Base-by-base conservation (phyloP, 306 rosid species). In the Rosa rugosa region DNA sequence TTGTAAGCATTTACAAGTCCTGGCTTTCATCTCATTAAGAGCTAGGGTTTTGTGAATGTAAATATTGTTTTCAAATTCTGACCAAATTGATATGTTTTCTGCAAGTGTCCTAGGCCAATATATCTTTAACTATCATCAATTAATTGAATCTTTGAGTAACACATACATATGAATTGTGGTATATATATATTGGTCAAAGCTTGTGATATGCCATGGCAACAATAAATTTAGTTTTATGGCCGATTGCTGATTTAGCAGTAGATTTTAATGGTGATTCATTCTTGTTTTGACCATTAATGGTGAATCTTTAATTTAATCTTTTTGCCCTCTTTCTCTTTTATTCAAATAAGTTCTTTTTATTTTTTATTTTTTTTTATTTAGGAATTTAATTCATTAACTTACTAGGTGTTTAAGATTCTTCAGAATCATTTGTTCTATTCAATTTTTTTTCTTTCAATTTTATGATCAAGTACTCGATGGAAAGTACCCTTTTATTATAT, bases 201-300 rank as follows among this genome's bases (percentile, higher is more conserved):
- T 73, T 75, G 5, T 71, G 69, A 47, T 72, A 75, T 81, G 77
- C 57, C 49, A 76, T 68, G 77, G 59, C 63, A 70, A 59, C 63
- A 45, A 69, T 65, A n/a, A 49, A 14, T 16, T 60, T n/a, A 50
- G 1, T 11, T 59, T 59, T 47, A 69, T 71, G 78, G 6, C 57
- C 69, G 65, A 42, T 40, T 16, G 17, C 56, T 4, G 36, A 73
- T 40, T 54, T 80, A 27, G 71, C 11, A 65, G 67, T 31, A 64
- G 64, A 75, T 53, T 62, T 73, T 31, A 54, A 36, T 77, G 42
- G 53, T 8, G 36, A 31, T 31, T 31, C 36, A 18, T 53, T 53
- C 59, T 60, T 62, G n/a, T 31, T 31, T 63, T 13, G 42, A 31
- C 42, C 42, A 31, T 63, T 31, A 12, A 63, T 63, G 68, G 38